Evolutionary conservation across 345 rosid genomes (phyloP).

Genomic region (Euphorbia tirucalli): DNA sequence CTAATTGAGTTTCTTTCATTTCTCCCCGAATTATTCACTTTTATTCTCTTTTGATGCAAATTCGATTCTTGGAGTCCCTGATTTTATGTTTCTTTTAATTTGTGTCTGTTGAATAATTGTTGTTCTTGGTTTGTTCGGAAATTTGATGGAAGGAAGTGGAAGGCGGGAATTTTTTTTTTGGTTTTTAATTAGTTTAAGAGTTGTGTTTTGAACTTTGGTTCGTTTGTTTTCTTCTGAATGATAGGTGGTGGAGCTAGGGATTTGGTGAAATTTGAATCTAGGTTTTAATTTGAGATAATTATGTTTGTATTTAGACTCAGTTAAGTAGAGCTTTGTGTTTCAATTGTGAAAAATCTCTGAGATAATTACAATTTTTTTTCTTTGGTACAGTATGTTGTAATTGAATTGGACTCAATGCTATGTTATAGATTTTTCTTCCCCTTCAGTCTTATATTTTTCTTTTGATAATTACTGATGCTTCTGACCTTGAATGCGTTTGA

Average conservation of each 20-base stretch:
- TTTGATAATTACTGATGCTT: neutral
- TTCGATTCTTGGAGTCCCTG: neutral
- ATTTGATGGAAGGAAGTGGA: no score
- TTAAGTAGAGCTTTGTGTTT: no score
- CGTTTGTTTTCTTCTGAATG: neutral
- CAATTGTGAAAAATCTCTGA: no score
- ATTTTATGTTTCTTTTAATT: neutral
- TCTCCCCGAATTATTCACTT: neutral
- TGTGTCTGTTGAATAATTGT: neutral
- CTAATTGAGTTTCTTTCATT: conserved; percentile 18
- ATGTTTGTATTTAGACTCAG: no score
- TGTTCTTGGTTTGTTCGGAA: conserved; percentile 15
- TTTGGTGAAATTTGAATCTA: conserved; percentile 9
- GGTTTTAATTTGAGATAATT: no score
- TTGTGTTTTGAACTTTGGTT: neutral
- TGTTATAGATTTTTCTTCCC: no score
- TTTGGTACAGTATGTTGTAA: neutral
- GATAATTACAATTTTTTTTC: neutral
- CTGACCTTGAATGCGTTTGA: neutral
- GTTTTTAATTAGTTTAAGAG: neutral
- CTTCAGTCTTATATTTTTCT: neutral
- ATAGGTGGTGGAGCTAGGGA: no score
- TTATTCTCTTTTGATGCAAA: neutral
- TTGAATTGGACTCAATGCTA: neutral
- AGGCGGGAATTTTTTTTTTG: neutral